phyloP scores from a whole-genome alignment of 176 grass and related monocot species.

The Aegilops tauschii region DNA sequence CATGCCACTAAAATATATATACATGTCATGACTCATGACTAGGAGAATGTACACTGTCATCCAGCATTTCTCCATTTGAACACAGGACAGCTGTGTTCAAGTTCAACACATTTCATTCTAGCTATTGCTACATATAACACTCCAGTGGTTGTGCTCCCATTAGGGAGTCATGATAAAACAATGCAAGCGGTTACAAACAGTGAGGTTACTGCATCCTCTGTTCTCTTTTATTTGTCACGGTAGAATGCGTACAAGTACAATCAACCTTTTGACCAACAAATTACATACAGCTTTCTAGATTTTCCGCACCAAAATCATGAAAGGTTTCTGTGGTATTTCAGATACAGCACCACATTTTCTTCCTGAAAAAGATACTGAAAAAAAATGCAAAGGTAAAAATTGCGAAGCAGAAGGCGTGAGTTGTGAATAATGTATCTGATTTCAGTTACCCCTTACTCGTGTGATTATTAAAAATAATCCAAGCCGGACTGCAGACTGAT shows the following conservation, averaged over 20 bases:
- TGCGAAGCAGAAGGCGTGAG: neutral
- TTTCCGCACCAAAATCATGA: neutral
- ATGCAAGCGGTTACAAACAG: neutral
- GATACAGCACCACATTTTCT: neutral
- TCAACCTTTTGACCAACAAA: neutral
- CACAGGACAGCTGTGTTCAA: no score
- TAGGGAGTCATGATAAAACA: neutral
- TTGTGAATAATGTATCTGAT: no score
- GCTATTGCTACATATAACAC: neutral
- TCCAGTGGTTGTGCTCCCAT: neutral
- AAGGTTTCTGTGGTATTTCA: neutral
- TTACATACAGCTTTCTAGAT: neutral
- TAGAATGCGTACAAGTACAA: neutral
- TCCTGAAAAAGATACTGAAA: neutral
- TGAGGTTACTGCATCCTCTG: neutral
- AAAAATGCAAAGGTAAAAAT: neutral
- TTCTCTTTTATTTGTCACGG: neutral
- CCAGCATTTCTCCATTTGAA: neutral
- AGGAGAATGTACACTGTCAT: no score
- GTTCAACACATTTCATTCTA: no score
- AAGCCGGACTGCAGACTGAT: no score
- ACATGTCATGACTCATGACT: no score
- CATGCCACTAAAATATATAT: conserved; percentile 3
- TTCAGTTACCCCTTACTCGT: no score
- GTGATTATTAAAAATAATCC: no score